Evolutionary conservation across 768 basidiomycete genomes (phyloP), one percentile per base, ranked within the genome.

Genomic region (Tylopilus sp.): DNA sequence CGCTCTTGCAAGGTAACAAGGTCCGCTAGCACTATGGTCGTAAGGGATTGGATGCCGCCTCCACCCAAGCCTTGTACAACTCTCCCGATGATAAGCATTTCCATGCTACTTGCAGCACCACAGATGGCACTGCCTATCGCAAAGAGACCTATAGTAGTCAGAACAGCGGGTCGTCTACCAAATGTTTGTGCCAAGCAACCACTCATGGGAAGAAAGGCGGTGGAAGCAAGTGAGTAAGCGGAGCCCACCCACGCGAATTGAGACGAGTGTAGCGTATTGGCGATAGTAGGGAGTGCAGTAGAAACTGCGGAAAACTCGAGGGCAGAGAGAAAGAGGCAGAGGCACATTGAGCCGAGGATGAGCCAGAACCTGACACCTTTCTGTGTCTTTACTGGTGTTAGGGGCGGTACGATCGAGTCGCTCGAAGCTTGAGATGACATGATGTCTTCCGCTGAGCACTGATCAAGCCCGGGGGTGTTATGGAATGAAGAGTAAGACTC

Each of bases 61-160:
- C 45, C 45, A 38, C 45, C 45, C 25, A 47, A 26, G 18, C 45
- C 45, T 47, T 47, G 45, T 26, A 47, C 13, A 13, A 35, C n/a
- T 25, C 45, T 47, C 12, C 45, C 45, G 6, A 23, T 31, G 4
- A 47, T 47, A 15, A 47, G 36, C 36, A 38, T 38, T 1, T 38
- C 25, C 35, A 47, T 47, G 18, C n/a, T 47, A 12, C 7, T 38
- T 15, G 45, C 45, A 12, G 11, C 23, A 18, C 45, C 45, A 7
- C 35, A 47, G 8, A 47, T 38, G 22, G 23, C 36, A 13, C 45
- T 47, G 17, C 45, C 45, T 35, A 47, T 35, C 9, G 35, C 35
- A 28, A 47, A 38, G 35, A 47, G 23, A 26, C 35, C 45, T n/a
- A 47, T 38, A 23, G 45, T 26, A 12, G 26, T 13, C 35, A 47